Evolutionary conservation across 495 filamentous ascomycete genomes (phyloP).

Genomic region (Thozetella sp.): DNA sequence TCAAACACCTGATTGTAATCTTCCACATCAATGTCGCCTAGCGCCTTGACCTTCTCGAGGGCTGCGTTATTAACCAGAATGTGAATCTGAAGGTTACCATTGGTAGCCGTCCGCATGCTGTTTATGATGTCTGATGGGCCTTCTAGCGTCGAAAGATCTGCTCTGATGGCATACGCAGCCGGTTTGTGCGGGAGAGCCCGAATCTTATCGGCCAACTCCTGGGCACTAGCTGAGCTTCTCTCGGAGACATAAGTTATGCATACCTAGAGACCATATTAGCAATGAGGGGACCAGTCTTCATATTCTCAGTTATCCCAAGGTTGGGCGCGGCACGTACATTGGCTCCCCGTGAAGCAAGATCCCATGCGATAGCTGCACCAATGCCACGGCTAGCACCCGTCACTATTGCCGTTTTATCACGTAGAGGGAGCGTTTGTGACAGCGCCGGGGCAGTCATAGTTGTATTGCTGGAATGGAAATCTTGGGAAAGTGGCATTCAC

Average conservation of each 20-base stretch:
- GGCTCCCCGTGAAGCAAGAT: background rate
- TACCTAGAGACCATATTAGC: background rate
- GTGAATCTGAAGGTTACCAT: slow-evolving; percentile 22
- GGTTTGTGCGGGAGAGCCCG: background rate
- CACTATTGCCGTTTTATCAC: background rate
- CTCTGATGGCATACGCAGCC: background rate
- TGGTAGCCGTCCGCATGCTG: background rate
- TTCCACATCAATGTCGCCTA: slow-evolving; percentile 55
- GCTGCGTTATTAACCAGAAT: slow-evolving; percentile 66
- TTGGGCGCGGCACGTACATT: background rate
- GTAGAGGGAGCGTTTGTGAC: no score
- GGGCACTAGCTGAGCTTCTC: background rate
- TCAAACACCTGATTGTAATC: slow-evolving; percentile 56
- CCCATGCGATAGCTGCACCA: background rate
- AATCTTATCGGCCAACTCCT: background rate
- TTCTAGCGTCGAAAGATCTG: background rate
- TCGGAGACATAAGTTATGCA: background rate
- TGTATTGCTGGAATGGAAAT: no score
- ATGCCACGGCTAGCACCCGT: background rate
- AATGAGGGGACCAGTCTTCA: background rate
- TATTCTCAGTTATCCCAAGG: background rate
- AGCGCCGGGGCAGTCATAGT: no score
- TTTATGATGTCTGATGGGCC: background rate
- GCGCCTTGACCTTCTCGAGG: slow-evolving; percentile 43
- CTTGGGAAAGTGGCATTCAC: no score